A percentile compares a stretch with the other conserved stretches of the same genome.
These are phyloP conservation scores for Beauveria medogensis DNA, from an alignment of 2,329 filamentous ascomycete species.

Conservation along the genomic window DNA sequence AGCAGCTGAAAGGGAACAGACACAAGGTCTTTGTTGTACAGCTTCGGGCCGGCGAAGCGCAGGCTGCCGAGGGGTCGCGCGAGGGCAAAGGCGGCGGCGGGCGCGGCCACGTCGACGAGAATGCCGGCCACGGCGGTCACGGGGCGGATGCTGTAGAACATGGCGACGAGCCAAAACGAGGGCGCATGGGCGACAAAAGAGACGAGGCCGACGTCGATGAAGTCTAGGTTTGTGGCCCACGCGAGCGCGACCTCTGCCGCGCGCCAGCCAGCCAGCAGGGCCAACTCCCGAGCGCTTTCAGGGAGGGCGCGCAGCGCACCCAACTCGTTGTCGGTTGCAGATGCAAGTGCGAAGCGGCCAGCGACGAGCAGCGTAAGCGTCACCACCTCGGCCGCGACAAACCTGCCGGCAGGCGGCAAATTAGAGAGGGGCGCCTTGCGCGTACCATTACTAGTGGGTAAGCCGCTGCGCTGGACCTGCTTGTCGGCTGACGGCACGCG, in stretches of 20 bases:
- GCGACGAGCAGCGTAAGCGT: conserved; percentile 56
- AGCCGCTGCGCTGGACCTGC: not conserved
- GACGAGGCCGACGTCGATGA: conserved; percentile 58
- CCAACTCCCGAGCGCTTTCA: conserved; percentile 55
- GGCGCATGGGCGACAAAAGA: conserved; percentile 68
- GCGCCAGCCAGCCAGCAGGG: conserved; percentile 44
- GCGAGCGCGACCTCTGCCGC: conserved; percentile 59
- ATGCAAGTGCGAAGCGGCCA: conserved; percentile 61
- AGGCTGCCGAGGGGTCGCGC: conserved; percentile 59
- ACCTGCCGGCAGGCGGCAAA: conserved; percentile 27
- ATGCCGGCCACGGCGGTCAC: conserved; percentile 54
- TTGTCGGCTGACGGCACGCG: conserved; percentile 1
- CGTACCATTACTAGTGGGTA: not conserved
- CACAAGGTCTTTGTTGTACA: conserved; percentile 57
- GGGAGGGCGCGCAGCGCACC: conserved; percentile 56
- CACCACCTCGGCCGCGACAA: conserved; percentile 44
- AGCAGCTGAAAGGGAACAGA: conserved; percentile 55
- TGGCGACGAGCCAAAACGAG: conserved; percentile 63
- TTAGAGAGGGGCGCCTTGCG: not conserved
- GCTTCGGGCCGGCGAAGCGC: conserved; percentile 44
- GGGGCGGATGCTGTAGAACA: conserved; percentile 66
- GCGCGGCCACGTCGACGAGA: conserved; percentile 59
- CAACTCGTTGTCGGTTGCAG: conserved; percentile 56
- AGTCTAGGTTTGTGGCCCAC: conserved; percentile 69
- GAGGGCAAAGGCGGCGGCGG: conserved; percentile 65